Base-by-base conservation (phyloP, 257 asterid species). In the Rehmannia glutinosa region DNA sequence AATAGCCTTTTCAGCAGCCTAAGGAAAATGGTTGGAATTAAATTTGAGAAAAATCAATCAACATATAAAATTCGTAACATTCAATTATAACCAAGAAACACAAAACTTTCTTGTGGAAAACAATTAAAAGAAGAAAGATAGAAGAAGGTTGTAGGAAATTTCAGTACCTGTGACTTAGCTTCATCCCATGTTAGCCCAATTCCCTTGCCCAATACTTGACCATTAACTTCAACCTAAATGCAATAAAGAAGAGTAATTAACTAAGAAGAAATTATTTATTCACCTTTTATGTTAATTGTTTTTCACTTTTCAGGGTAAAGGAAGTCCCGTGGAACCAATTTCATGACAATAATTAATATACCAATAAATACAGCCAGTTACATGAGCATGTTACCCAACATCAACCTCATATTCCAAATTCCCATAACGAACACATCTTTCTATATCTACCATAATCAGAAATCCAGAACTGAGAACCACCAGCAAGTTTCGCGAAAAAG, bases 1-100 rank as follows among this genome's bases (percentile, higher is more conserved):
- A 69, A 91, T 88, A 72, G 99, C 99, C 72, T 79, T 84, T 57
- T 88, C 99, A 73, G 98, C 95, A 78, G 99, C 99, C 99, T 91
- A 75, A 51, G 52, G 52, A 47, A 53, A 53, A 56, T 11, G 52
- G 13, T 53, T 58, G 21, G 20, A 39, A 50, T 68, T 60, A 33
- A 64, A 59, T 57, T 23, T 27, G 28, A 4, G 17, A 75, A 25
- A 49, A 13, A 16, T 27, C 62, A 20, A 28, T 13, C 32, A 25
- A 46, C 64, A 35, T 11, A 16, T 13, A 47, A 43, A 54, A 62
- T 16, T 27, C 15, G 12, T 45, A 30, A 21, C 32, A 15, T 32
- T 7, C 17, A 38, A 23, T 20, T 65, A 35, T 10, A 42, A 67
- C 27, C 51, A 45, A 19, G 59, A 59, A 51, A 57, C 20, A 32